Evolutionary conservation across 164 flowering plant species (phyloP).

Genomic region (Cinnamomum chago): DNA sequence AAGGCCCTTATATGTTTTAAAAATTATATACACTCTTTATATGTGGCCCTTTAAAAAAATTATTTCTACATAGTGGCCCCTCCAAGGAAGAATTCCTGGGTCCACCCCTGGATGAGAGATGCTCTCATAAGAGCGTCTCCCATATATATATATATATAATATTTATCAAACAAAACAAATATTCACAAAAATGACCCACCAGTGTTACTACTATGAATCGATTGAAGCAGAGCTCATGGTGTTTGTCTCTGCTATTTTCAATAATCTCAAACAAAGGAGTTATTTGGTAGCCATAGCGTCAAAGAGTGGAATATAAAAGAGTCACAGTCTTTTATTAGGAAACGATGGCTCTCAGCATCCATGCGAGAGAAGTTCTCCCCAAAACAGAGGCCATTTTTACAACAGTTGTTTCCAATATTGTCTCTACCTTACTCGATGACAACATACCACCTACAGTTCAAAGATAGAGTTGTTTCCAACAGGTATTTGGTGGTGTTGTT

Average conservation of each 20-base stretch:
- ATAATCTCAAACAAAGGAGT: conserved; percentile 58
- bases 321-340: conserved; percentile 80
- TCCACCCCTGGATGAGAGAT: no score
- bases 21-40: no score
- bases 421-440: conserved; percentile 54
- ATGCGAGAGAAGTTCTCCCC: conserved; percentile 65
- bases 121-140: no score
- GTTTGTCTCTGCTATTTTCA: conserved; percentile 60
- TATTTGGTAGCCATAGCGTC: conserved; percentile 79
- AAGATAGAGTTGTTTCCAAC: conserved; percentile 11
- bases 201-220: conserved; percentile 39
- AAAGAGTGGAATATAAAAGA: conserved; percentile 69
- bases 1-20: no score
- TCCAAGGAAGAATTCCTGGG: no score
- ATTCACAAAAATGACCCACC: conserved; percentile 36
- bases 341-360: conserved; percentile 76
- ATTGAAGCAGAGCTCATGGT: conserved; percentile 63
- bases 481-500: no score
- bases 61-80: no score
- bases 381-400: conserved; percentile 56
- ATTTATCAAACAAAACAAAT: no score
- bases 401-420: conserved; percentile 81
- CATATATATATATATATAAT: no score
- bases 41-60: no score
- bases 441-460: conserved; percentile 72